Conservation (phyloP, 208 protist species). For the Crithidia thermophila region DNA sequence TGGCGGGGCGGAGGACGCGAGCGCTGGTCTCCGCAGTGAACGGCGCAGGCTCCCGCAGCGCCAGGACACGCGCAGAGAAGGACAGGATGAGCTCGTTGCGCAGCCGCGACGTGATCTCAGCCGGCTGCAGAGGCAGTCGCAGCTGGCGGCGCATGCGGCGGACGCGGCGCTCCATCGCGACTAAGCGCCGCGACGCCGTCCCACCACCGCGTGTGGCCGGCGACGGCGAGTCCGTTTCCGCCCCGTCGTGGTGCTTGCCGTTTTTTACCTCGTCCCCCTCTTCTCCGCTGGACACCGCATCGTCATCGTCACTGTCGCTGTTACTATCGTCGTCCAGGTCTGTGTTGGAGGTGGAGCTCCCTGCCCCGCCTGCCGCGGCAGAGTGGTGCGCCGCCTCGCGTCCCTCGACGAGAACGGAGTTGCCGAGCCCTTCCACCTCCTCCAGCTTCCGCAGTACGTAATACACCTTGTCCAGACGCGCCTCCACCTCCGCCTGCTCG, state of each 20-base stretch:
- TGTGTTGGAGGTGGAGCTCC: too few relatives aligned
- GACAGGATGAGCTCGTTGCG: constrained; percentile 79
- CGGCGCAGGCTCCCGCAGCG: constrained; percentile 46
- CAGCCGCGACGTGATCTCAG: constrained; percentile 59
- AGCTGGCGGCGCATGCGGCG: constrained; percentile 46
- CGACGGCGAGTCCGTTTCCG: not conserved
- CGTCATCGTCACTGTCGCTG: not conserved
- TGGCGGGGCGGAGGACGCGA: too few relatives aligned
- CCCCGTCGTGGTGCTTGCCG: not conserved
- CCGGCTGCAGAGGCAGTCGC: constrained; percentile 39
- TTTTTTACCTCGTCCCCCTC: too few relatives aligned
- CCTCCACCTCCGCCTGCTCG: constrained; percentile 31
- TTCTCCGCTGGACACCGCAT: too few relatives aligned
- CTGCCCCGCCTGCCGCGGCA: not conserved
- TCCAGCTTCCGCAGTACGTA: constrained; percentile 59
- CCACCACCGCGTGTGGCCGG: constrained; percentile 4
- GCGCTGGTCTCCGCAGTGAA: constrained; percentile 19
- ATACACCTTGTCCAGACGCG: constrained; percentile 52
- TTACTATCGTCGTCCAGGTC: not conserved
- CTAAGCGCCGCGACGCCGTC: constrained; percentile 22
- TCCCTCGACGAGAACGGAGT: constrained; percentile 24
- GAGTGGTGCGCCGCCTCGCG: not conserved
- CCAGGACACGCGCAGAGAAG: constrained; percentile 78
- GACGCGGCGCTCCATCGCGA: constrained; percentile 31
- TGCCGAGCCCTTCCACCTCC: constrained; percentile 43